These are phyloP conservation scores for Russula ochroleuca DNA, from an alignment of 768 basidiomycete genomes.

Conservation along the genomic window DNA sequence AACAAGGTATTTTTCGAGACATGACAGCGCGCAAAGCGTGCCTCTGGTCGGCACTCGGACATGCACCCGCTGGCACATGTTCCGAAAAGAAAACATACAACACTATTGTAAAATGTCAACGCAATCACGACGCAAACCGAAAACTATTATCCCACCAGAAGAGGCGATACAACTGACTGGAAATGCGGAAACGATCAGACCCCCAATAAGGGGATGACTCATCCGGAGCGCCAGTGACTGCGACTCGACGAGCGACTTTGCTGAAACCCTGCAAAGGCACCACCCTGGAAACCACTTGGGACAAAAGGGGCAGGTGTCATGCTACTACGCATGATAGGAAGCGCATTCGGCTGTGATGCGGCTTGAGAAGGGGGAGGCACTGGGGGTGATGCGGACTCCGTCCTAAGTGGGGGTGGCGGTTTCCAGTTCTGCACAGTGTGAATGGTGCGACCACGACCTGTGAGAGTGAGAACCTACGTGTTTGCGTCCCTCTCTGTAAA, in stretches of 20 bases:
- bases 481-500: slow-evolving; percentile 74
- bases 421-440: slow-evolving; percentile 47
- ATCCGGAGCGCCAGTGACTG: slow-evolving; percentile 19
- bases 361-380: slow-evolving; percentile 22
- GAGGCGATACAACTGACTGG: background rate
- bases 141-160: background rate
- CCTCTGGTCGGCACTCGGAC: too few relatives aligned
- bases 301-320: slow-evolving; percentile 18
- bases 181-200: background rate
- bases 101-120: too few relatives aligned
- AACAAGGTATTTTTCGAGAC: too few relatives aligned
- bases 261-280: slow-evolving; percentile 21
- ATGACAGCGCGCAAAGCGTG: background rate
- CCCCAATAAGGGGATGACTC: background rate
- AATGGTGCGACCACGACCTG: background rate
- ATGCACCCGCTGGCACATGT: too few relatives aligned
- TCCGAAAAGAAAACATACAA: too few relatives aligned
- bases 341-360: slow-evolving; percentile 21
- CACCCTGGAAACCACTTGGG: slow-evolving; percentile 19
- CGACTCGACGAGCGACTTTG: slow-evolving; percentile 18
- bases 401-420: slow-evolving; percentile 39
- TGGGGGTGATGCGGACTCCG: slow-evolving; percentile 8
- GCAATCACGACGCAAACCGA: too few relatives aligned
- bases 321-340: slow-evolving; percentile 23
- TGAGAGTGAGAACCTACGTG: slow-evolving; percentile 46